Base-by-base conservation (phyloP, 2,329 filamentous ascomycete species). In the Blastomyces silverae region DNA sequence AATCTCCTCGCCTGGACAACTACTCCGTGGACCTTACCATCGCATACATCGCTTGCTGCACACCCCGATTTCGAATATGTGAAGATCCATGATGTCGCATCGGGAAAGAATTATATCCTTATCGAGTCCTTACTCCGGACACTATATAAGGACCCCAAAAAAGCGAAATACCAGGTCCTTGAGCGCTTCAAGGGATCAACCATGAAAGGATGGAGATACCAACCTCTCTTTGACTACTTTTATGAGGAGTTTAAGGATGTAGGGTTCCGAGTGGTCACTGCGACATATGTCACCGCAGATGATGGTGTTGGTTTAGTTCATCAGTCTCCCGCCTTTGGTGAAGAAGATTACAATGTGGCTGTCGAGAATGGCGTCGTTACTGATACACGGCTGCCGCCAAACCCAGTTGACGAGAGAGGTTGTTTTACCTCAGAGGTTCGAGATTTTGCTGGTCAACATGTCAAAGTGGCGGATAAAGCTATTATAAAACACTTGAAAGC, bases 241-340 rank as follows among this genome's bases (percentile, higher is more conserved):
- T 89, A 89, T 71, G 89, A 94, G 13, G 85, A 93, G 57, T 97
- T 94, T 82, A 90, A 93, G 77, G 90, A 95, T 64, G 77, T 86
- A 66, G 91, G 86, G 3, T 97, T 96, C 83, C 85, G 83, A 70
- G 89, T 97, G 4, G 75, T 96, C 68, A 92, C 90, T 70, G 93
- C 89, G 48, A 86, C 83, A 7, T 97, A 97, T 73, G 92, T 97
- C 65, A 94, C 90, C 34, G 87, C 89, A 39, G 92, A 94, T 66
- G 92, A 91, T 72, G 93, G 93, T 86, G 91, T 91, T 44, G 93
- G 93, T 73, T 89, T 97, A 67, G 93, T 97, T 56, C 93, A 97
- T 77, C 92, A 97, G 77, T 85, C 93, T 4, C 93, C 93, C 2
- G 91, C 92, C 0, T 97, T 93, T 73, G 93, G 93, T 84, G 91